Base-by-base conservation (phyloP, 345 rosid species). In the Salix udensis region DNA sequence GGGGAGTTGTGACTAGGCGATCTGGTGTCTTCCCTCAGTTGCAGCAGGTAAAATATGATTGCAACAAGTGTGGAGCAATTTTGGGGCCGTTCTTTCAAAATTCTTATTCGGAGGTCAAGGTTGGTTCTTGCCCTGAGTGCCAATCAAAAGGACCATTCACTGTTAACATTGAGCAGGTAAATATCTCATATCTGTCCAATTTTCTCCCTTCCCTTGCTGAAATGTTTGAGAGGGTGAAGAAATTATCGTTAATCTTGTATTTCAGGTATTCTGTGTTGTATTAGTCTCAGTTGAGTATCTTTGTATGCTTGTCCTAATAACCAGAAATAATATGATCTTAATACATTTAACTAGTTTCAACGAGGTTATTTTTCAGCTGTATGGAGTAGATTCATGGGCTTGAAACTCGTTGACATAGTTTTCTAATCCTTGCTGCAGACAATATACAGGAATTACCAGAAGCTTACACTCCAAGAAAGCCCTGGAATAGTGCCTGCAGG, bases 401-500 rank as follows among this genome's bases (percentile, higher is more conserved):
- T 44, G 39, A 23, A 12, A 71, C 66, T 78, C 76, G 39, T 55
- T 67, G 7, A 12, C 18, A 15, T 24, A 4, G 26, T 64, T 24
- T 50, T 71, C 53, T 40, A 66, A 52, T 37, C 58, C 58, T 70
- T 85, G 78, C 67, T 87, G 77, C 90, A 96, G 99, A 96, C 99
- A 23, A 85, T 96, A 80, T 96, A 96, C 84, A 88, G 98, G 79
- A 96, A 96, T 77, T 96, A 93, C 82, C 99, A 96, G 88, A 96
- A 96, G 82, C 94, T 96, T 65, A 92, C 97, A 36, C 93, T 96
- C 68, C 98, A 93, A 84, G 99, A 96, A 88, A 93, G 98, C 83
- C 99, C 99, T 65, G 98, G 98, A 83, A 96, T 91, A 73, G 98
- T 96, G 61, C 99, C 98, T 76, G 99, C 99, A 34, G 99, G 99